These are phyloP conservation scores for Leishmania turanica DNA, from an alignment of 208 protist genomes.

Conservation along the genomic window DNA sequence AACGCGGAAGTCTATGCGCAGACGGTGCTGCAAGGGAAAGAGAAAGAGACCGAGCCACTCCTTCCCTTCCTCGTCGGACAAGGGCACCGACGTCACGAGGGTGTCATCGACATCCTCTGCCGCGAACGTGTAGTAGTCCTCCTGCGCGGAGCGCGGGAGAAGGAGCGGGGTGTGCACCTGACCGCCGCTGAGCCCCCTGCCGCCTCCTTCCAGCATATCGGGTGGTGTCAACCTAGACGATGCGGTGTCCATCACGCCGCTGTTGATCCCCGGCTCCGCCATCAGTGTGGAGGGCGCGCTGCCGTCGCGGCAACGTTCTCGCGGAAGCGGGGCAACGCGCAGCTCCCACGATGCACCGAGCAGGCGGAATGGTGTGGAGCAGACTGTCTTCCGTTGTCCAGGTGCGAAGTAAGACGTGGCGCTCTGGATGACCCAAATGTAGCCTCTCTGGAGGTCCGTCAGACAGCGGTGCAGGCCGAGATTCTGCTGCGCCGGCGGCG, in stretches of 20 bases:
- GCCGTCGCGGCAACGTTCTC: neutral
- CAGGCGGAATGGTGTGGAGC: slow-evolving; percentile 57
- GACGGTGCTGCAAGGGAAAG: slow-evolving; percentile 49
- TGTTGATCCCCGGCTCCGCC: slow-evolving; percentile 4
- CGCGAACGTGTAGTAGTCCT: neutral
- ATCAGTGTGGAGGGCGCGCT: slow-evolving; percentile 1
- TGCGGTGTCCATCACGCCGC: slow-evolving; percentile 11
- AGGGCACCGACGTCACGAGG: neutral
- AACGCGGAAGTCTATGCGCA: slow-evolving; percentile 75
- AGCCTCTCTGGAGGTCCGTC: slow-evolving; percentile 58
- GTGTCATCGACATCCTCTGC: neutral
- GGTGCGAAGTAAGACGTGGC: slow-evolving; percentile 58
- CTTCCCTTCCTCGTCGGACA: slow-evolving; percentile 30
- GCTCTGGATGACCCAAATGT: slow-evolving; percentile 68
- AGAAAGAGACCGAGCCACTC: slow-evolving; percentile 75
- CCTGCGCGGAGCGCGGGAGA: slow-evolving; percentile 3
- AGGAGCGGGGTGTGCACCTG: slow-evolving; percentile 11
- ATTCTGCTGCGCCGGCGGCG: neutral
- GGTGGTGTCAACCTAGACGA: neutral
- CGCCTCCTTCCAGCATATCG: neutral
- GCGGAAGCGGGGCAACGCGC: slow-evolving; percentile 50
- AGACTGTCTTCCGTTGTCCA: slow-evolving; percentile 58
- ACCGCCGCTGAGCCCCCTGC: neutral
- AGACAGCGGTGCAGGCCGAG: slow-evolving; percentile 48
- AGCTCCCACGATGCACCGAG: slow-evolving; percentile 70